A percentile compares a stretch with the other conserved stretches of the same genome.
Conservation (phyloP, 176 grass and related monocot species). For the Puccinellia tenuiflora region DNA sequence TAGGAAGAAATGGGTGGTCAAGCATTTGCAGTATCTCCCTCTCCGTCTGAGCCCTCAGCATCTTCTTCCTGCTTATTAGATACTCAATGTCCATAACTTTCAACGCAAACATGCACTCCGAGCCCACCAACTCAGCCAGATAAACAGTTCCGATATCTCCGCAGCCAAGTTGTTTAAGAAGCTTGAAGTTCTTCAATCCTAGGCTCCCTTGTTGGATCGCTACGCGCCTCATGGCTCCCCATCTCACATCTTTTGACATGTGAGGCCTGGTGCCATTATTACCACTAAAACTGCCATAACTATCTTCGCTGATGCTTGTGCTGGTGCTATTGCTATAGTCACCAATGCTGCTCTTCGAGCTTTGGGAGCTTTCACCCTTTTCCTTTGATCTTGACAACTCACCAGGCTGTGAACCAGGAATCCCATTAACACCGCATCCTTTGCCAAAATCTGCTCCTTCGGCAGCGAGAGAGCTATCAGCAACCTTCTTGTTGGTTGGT, state of each 20-base stretch:
- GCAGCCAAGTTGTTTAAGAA: slow-evolving; percentile 88
- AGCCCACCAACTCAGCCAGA: slow-evolving; percentile 78
- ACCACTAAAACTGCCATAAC: slow-evolving; percentile 63
- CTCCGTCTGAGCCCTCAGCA: slow-evolving; percentile 94
- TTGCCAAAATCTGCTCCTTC: slow-evolving; percentile 34
- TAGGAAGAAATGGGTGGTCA: slow-evolving; percentile 93
- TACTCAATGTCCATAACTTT: slow-evolving; percentile 98
- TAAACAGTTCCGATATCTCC: slow-evolving; percentile 98
- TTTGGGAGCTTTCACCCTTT: slow-evolving; percentile 93
- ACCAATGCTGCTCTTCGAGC: slow-evolving; percentile 94
- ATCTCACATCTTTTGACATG: slow-evolving; percentile 95
- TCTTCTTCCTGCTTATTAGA: slow-evolving; percentile 87
- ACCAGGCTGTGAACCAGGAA: slow-evolving; percentile 25
- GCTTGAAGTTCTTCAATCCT: slow-evolving; percentile 86
- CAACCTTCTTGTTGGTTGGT: slow-evolving; percentile 33
- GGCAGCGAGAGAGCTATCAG: background rate
- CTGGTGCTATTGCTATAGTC: slow-evolving; percentile 97
- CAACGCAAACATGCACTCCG: slow-evolving; percentile 89
- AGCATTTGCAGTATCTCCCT: slow-evolving; percentile 98
- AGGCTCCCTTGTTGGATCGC: slow-evolving; percentile 72
- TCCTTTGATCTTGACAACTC: slow-evolving; percentile 64
- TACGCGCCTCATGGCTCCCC: slow-evolving; percentile 63
- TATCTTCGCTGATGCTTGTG: slow-evolving; percentile 91
- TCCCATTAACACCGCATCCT: slow-evolving; percentile 33
- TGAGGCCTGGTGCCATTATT: slow-evolving; percentile 79